Percentiles rank a stretch among this genome's conserved stretches.
Conservation (phyloP, 148 eudicot species). For the Fallopia convolvulus region DNA sequence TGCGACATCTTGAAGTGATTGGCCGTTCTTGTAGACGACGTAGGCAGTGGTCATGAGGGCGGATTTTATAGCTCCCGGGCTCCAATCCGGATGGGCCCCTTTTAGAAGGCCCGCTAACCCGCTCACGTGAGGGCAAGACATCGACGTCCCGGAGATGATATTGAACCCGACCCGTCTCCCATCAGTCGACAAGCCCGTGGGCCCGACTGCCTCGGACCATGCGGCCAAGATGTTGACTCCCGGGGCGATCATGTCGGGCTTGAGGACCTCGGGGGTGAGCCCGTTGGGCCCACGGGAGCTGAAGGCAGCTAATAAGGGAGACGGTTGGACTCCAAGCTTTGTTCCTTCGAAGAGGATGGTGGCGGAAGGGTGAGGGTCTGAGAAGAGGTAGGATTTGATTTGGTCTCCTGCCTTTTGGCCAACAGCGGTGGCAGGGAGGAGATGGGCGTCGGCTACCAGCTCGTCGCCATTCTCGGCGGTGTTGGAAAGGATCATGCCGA, state of each 20-base stretch:
- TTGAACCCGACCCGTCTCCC: slow-evolving; percentile 40
- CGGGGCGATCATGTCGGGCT: slow-evolving; percentile 61
- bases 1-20: slow-evolving; percentile 26
- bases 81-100: slow-evolving; percentile 54
- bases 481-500: slow-evolving; percentile 57
- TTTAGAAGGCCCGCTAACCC: slow-evolving; percentile 56
- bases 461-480: slow-evolving; percentile 54
- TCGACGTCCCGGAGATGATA: slow-evolving; percentile 57
- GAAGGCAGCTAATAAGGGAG: slow-evolving; percentile 66
- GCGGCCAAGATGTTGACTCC: slow-evolving; percentile 68
- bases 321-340: slow-evolving; percentile 37
- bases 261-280: slow-evolving; percentile 44
- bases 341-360: slow-evolving; percentile 50
- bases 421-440: slow-evolving; percentile 50
- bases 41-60: slow-evolving; percentile 68
- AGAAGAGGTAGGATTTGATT: slow-evolving; percentile 28
- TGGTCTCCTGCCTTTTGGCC: slow-evolving; percentile 38
- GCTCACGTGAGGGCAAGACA: slow-evolving; percentile 65
- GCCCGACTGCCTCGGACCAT: slow-evolving; percentile 44
- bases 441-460: slow-evolving; percentile 55
- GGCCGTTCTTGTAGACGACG: slow-evolving; percentile 35
- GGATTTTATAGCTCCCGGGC: slow-evolving; percentile 51
- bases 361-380: slow-evolving; percentile 37
- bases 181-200: slow-evolving; percentile 40
- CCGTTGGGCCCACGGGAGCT: slow-evolving; percentile 59